These are phyloP conservation scores for Hanseniaspora sp. DNA, from an alignment of 1,139 yeast species.

Conservation along the genomic window DNA sequence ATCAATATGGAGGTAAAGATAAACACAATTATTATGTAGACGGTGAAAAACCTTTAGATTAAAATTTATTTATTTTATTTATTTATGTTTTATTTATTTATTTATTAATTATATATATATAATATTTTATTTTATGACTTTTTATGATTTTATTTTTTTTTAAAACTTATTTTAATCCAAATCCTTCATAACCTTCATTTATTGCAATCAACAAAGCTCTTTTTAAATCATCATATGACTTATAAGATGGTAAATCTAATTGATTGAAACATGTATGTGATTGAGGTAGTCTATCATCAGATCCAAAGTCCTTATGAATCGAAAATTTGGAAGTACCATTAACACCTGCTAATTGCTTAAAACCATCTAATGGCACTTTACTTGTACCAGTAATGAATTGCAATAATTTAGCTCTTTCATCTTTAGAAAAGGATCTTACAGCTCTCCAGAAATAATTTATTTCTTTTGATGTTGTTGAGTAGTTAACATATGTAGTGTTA, in stretches of 20 bases:
- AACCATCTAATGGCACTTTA: slow-evolving; percentile 91
- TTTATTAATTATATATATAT: background rate
- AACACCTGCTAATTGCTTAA: slow-evolving; percentile 80
- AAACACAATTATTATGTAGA: background rate
- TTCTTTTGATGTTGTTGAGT: slow-evolving; percentile 74
- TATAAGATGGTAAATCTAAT: slow-evolving; percentile 87
- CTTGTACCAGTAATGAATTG: slow-evolving; percentile 98
- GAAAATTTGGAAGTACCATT: slow-evolving; percentile 79
- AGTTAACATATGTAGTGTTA: slow-evolving; percentile 72
- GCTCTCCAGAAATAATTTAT: slow-evolving; percentile 99
- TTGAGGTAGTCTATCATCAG: slow-evolving; percentile 78
- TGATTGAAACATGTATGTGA: slow-evolving; percentile 97
- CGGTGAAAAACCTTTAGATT: background rate
- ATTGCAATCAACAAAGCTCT: slow-evolving; percentile 74
- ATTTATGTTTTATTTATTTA: background rate
- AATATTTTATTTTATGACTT: background rate
- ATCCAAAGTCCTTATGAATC: slow-evolving; percentile 81
- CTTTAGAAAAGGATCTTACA: slow-evolving; percentile 84
- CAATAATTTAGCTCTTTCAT: slow-evolving; percentile 82
- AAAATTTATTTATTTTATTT: background rate
- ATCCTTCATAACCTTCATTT: slow-evolving; percentile 93
- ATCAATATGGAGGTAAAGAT: background rate
- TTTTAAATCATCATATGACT: slow-evolving; percentile 72
- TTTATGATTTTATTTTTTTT: background rate
- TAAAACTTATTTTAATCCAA: slow-evolving; percentile 39